Evolutionary conservation across 768 basidiomycete genomes (phyloP).

Genomic region (Glaciozyma antarctica): DNA sequence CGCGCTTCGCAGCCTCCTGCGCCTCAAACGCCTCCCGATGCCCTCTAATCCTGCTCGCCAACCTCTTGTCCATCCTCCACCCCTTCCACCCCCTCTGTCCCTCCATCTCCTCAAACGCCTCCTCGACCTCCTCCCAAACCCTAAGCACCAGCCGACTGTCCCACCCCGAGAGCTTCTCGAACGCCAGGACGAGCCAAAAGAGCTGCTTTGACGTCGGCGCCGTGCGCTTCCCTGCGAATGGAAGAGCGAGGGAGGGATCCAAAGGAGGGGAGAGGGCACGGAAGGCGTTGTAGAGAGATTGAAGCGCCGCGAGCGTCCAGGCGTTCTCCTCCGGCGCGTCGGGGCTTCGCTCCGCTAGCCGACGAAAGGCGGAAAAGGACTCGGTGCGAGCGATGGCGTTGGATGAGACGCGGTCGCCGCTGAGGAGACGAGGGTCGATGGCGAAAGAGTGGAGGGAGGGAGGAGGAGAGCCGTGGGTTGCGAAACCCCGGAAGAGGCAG

Average conservation of each 20-base stretch:
- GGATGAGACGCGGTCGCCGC: background rate
- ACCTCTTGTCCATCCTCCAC: too few species aligned
- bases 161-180: constrained; percentile 51
- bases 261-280: constrained; percentile 42
- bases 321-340: background rate
- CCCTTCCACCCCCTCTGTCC: too few species aligned
- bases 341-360: background rate
- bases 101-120: constrained; percentile 43
- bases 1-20: too few species aligned
- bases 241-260: background rate
- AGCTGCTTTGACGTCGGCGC: constrained; percentile 44
- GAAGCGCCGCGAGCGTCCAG: constrained; percentile 56
- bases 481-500: constrained; percentile 65
- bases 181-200: constrained; percentile 62
- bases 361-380: background rate
- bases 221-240: constrained; percentile 35
- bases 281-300: constrained; percentile 54
- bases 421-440: background rate
- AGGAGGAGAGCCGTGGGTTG: constrained; percentile 46
- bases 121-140: constrained; percentile 53
- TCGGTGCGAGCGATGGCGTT: constrained; percentile 1
- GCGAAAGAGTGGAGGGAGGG: constrained; percentile 10
- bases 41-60: too few species aligned
- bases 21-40: too few species aligned
- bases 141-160: constrained; percentile 49